Base-by-base conservation (phyloP, 805 yeast genomes). In the Myxozyma neotropica region DNA sequence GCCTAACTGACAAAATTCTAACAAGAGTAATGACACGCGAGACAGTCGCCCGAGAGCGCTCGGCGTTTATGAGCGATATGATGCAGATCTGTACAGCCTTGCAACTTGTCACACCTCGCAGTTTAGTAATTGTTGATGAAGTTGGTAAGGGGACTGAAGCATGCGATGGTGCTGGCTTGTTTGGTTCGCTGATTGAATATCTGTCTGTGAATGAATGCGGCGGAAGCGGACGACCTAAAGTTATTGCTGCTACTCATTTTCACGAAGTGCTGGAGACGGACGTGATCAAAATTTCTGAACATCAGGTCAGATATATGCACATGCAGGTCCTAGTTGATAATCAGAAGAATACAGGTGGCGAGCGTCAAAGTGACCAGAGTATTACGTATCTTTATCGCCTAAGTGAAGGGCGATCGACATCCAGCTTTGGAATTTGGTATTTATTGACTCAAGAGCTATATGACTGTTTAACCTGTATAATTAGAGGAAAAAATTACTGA, bases 81-180 rank as follows among this genome's bases (percentile, higher is more conserved):
- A 73, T 70, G 44, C 81, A 74, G 70, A 75, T 83, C 69, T 72
- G 71, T 58, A 77, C 74, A 64, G 77, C 81, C 51, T 61, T 81
- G 21, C 70, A 75, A 3, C 61, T 78, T 53, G 64, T 73, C 27
- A 79, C 83, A 0, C 67, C 70, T 0, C 72, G 68, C 45, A 79
- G 83, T 12, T 61, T 83, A 27, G 61, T 83, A 1, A 68, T 83
- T 4, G 73, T 83, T 26, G 84, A 82, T 68, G 85, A 81, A 59
- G 81, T 79, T 69, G 85, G 85, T 0, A 80, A 80, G 59, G 84
- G 84, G 0, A 81, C 82, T 0, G 81, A 79, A 27, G 43, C 51
- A 17, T 15, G 29, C 31, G 66, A 58, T 54, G 83, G 83, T 0
- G 80, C 81, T 0, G 72, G 81, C 0, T 55, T 80, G 10, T 72